Conservation (phyloP, 192 early-diverging fungal genomes). For the Entophlyctis luteolus region DNA sequence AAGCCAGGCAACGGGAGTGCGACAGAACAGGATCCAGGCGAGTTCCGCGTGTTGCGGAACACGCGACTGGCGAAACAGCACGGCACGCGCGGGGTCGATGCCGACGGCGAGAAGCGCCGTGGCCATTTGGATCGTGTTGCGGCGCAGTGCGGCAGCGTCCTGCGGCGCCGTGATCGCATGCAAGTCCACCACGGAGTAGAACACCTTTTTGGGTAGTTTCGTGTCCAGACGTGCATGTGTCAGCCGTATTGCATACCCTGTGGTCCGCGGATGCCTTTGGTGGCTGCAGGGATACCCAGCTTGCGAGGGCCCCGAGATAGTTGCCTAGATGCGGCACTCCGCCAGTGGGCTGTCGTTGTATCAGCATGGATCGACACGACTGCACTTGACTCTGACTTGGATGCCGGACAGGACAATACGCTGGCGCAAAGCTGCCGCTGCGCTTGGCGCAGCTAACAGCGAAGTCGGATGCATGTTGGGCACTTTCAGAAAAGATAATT, state of each 20-base stretch:
- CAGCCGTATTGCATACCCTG: conserved; percentile 3
- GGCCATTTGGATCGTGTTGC: conserved; percentile 69
- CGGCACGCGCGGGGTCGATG: conserved; percentile 64
- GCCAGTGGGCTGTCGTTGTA: conserved; percentile 79
- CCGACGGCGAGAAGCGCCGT: conserved; percentile 79
- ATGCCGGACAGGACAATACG: conserved; percentile 70
- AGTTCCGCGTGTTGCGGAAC: conserved; percentile 75
- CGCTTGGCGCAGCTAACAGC: not conserved
- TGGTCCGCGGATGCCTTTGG: conserved; percentile 6
- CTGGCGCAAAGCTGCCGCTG: not conserved
- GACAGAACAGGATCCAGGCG: conserved; percentile 80
- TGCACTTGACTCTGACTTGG: no score
- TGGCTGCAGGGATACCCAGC: conserved; percentile 78
- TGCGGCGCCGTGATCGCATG: conserved; percentile 83
- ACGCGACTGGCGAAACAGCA: conserved; percentile 81
- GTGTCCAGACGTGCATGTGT: not conserved
- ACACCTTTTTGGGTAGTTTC: conserved; percentile 34
- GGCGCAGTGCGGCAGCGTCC: conserved; percentile 60
- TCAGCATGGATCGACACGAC: no score
- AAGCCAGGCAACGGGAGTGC: conserved; percentile 84
- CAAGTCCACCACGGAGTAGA: conserved; percentile 83
- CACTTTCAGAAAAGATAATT: no score
- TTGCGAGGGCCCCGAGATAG: conserved; percentile 82
- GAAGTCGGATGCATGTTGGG: no score
- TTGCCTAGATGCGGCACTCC: conserved; percentile 84